These are phyloP conservation scores for Mycena citricolor DNA, from an alignment of 1,284 basidiomycete genomes.

Conservation along the genomic window DNA sequence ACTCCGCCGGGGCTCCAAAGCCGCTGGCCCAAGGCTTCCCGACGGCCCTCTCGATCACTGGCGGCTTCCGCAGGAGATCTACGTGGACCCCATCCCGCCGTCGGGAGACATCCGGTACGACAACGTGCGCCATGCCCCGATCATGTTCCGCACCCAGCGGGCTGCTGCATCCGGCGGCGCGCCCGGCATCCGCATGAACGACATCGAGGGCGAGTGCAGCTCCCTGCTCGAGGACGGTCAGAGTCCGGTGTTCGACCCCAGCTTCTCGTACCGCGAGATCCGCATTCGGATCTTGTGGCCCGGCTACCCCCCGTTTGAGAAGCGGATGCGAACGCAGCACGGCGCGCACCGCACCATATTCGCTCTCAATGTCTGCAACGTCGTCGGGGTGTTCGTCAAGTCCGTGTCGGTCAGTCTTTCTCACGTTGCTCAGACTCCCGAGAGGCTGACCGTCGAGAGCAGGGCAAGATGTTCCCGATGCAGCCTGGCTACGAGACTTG, in stretches of 20 bases:
- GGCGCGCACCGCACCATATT: conserved; percentile 21
- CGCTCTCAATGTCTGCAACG: conserved; percentile 29
- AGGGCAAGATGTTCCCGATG: conserved; percentile 28
- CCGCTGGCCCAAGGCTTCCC: conserved; percentile 11
- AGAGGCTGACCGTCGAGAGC: not conserved
- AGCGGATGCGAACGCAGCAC: conserved; percentile 28
- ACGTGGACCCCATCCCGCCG: conserved; percentile 8
- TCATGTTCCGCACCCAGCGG: conserved; percentile 17
- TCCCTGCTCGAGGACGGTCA: conserved; percentile 17
- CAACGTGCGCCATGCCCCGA: conserved; percentile 15
- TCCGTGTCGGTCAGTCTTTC: conserved; percentile 29
- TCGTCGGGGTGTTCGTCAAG: conserved; percentile 29
- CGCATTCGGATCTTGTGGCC: conserved; percentile 33
- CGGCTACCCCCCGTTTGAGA: conserved; percentile 35
- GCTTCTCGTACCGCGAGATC: conserved; percentile 17
- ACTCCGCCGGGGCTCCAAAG: conserved; percentile 15
- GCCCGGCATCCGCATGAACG: conserved; percentile 18
- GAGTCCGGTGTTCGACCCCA: conserved; percentile 18
- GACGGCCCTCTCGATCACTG: conserved; percentile 15
- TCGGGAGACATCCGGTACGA: conserved; percentile 12
- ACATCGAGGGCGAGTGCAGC: conserved; percentile 6
- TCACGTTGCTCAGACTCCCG: not conserved
- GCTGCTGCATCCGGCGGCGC: too few species aligned
- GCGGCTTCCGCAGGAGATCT: conserved; percentile 15
- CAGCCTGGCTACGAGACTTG: conserved; percentile 37